These are phyloP conservation scores for Pugionium cornutum DNA, from an alignment of 345 rosid species.

Conservation along the genomic window DNA sequence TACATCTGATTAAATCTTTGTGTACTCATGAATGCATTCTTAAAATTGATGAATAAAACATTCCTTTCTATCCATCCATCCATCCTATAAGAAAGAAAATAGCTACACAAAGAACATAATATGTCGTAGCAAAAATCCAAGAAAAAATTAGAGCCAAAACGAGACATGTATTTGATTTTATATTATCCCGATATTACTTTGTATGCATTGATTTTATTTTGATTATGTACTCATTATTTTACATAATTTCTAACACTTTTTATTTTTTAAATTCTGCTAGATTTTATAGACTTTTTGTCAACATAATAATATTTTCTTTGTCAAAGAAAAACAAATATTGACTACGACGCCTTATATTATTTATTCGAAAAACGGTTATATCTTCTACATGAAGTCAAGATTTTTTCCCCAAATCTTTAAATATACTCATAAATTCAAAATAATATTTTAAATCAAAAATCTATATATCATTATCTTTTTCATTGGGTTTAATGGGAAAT, in stretches of 20 bases:
- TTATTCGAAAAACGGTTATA: constrained; percentile 23
- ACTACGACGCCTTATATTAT: background rate
- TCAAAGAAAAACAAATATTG: constrained; percentile 9
- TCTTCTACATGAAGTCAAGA: constrained; percentile 32
- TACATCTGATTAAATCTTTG: no score
- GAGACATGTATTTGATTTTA: constrained; percentile 8
- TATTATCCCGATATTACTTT: constrained; percentile 4
- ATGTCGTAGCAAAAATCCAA: background rate
- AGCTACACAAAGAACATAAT: constrained; percentile 3
- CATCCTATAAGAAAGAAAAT: background rate
- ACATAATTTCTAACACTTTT: background rate
- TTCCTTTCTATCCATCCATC: background rate
- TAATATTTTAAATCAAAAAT: constrained; percentile 7
- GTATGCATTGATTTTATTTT: no score
- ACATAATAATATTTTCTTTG: background rate
- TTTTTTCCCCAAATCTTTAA: constrained; percentile 11
- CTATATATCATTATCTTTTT: constrained; percentile 31
- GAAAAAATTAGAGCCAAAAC: constrained; percentile 23
- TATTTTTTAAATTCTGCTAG: background rate
- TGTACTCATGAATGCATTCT: no score
- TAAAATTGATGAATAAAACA: no score
- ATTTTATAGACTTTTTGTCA: constrained; percentile 10
- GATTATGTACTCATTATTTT: background rate
- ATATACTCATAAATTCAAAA: background rate
- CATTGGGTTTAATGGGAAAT: background rate